Base-by-base conservation (phyloP, 345 rosid species). In the Cardamine resedifolia region DNA sequence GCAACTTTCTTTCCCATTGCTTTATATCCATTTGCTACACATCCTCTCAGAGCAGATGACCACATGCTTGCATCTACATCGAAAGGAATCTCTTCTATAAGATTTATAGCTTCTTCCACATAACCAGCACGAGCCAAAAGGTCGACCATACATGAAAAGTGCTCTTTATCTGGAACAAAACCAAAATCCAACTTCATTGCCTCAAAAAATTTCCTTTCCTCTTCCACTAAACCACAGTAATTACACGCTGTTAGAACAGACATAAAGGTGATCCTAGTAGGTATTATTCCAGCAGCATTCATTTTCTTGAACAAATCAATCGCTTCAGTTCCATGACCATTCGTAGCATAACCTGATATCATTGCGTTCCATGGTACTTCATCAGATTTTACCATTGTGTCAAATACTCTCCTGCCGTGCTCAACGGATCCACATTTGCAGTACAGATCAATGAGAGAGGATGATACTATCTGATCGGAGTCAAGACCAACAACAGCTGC, bases 311-410 rank as follows among this genome's bases (percentile, higher is more conserved):
- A 92, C 82, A 92, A 70, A 47, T 64, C 48, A 36, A 90, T 78
- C 39, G 88, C 88, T 80, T 87, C 82, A 10, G 66, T 53, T 63
- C 96, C 98, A 62, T 77, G 62, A 51, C 98, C 98, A 64, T 92
- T 90, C 3, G 85, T 82, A 66, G 98, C 96, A 77, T 88, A 92
- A 33, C 98, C 97, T 82, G 83, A 84, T 75, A 92, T 71, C 93
- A 92, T 88, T 50, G 96, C 79, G 74, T 87, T 92, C 96, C 98
- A 92, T 23, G 97, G 77, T 47, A 87, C 71, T 68, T 77, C 82
- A 57, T 92, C 98, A 5, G 87, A 67, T 64, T 82, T 86, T 2
- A 62, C 73, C 83, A 82, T 82, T 21, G 84, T 41, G 48, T 88
- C 85, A 67, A 90, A 92, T 36, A 88, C 48, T 65, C 82, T 90